These are phyloP conservation scores for grape (Vitis vinifera) DNA, from an alignment of 164 flowering plant genomes.

Conservation along the genomic window DNA sequence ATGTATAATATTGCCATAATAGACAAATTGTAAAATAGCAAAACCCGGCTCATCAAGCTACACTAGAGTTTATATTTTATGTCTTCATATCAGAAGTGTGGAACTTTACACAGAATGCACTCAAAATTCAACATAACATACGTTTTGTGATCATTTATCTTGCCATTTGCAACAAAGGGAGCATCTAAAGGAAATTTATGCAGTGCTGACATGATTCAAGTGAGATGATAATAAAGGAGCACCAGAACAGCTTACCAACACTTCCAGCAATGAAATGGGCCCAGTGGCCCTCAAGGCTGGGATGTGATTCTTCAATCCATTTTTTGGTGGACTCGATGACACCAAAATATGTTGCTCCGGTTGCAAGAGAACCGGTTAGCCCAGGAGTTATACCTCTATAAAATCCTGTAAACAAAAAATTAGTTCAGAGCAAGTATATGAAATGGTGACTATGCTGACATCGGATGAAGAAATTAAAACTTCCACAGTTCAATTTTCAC, in stretches of 20 bases:
- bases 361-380: constrained; percentile 85
- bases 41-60: too few relatives aligned
- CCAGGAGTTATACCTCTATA: constrained; percentile 90
- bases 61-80: too few relatives aligned
- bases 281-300: constrained; percentile 89
- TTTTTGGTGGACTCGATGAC: constrained; percentile 87
- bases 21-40: too few relatives aligned
- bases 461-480: not conserved
- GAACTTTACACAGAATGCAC: too few relatives aligned
- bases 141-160: too few relatives aligned
- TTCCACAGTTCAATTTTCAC: not conserved
- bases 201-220: not conserved
- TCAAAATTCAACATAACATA: too few relatives aligned
- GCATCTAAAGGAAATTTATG: too few relatives aligned
- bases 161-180: too few relatives aligned
- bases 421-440: not conserved
- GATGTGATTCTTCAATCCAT: constrained; percentile 90
- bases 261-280: constrained; percentile 93
- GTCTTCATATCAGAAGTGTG: too few relatives aligned
- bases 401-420: constrained; percentile 52
- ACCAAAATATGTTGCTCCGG: constrained; percentile 98
- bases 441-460: not conserved
- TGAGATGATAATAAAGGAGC: not conserved
- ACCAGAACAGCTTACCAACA: constrained; percentile 47
- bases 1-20: too few relatives aligned